phyloP scores from a whole-genome alignment of 108 stramenopile species.

The Cyclotella baltica region DNA sequence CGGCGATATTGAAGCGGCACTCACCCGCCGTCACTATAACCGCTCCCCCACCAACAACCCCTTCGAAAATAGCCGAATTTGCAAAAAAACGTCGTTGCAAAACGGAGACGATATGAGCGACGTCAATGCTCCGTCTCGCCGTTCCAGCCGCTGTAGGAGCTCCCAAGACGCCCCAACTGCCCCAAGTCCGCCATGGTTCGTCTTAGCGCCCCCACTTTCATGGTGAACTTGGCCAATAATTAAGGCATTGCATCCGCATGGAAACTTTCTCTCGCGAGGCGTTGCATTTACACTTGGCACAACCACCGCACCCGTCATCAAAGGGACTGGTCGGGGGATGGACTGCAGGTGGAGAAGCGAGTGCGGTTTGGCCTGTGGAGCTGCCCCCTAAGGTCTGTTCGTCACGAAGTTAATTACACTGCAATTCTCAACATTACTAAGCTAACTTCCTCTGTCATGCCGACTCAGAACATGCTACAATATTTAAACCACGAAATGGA shows the following conservation, averaged over 20 bases:
- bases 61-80: too few species aligned
- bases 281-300: slow-evolving; percentile 19
- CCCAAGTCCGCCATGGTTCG: slow-evolving; percentile 8
- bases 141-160: too few species aligned
- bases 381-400: slow-evolving; percentile 48
- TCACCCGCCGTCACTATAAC: too few species aligned
- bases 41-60: too few species aligned
- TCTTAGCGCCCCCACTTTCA: background rate
- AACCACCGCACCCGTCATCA: background rate
- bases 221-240: background rate
- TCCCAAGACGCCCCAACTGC: too few species aligned
- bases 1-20: too few species aligned
- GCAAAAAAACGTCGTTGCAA: too few species aligned
- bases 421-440: background rate
- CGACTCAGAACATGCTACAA: background rate
- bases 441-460: background rate
- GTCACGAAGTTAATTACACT: background rate
- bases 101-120: too few species aligned
- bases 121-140: too few species aligned
- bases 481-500: background rate
- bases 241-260: background rate
- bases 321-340: background rate
- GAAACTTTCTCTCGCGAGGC: background rate
- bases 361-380: slow-evolving; percentile 83
- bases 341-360: slow-evolving; percentile 60